phyloP scores from a whole-genome alignment of 1,284 basidiomycete genomes.

The Sutorius eximius region DNA sequence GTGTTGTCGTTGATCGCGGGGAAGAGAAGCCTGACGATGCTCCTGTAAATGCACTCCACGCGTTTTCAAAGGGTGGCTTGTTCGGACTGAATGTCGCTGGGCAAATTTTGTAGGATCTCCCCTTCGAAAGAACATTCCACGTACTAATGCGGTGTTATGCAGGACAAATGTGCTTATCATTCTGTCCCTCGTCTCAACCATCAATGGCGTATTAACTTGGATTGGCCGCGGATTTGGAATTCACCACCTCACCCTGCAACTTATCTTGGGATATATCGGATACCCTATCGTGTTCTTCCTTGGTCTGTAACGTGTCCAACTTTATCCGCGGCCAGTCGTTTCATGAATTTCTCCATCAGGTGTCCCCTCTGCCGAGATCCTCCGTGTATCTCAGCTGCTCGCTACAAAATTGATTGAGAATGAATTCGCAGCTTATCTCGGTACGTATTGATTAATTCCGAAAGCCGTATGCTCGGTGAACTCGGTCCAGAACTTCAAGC shows the following conservation, averaged over 20 bases:
- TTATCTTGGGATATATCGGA: slow-evolving; percentile 84
- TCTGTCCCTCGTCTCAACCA: slow-evolving; percentile 74
- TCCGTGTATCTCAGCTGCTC: slow-evolving; percentile 75
- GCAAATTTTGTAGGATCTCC: slow-evolving; percentile 66
- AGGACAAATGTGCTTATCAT: slow-evolving; percentile 81
- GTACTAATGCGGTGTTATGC: slow-evolving; percentile 2
- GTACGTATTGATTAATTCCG: slow-evolving; percentile 27
- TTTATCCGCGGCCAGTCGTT: not conserved
- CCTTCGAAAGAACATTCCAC: not conserved
- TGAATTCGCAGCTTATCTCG: slow-evolving; percentile 80
- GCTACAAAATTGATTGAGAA: slow-evolving; percentile 87
- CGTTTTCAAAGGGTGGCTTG: slow-evolving; percentile 83
- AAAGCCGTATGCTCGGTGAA: not conserved
- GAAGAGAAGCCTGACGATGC: slow-evolving; percentile 50
- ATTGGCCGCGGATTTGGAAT: slow-evolving; percentile 87
- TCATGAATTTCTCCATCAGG: slow-evolving; percentile 37
- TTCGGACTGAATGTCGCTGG: slow-evolving; percentile 87
- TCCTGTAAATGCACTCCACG: slow-evolving; percentile 80
- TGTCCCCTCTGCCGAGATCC: slow-evolving; percentile 71
- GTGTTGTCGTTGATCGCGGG: slow-evolving; percentile 76
- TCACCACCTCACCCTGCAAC: slow-evolving; percentile 77
- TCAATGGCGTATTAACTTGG: slow-evolving; percentile 89
- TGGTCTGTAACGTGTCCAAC: slow-evolving; percentile 35
- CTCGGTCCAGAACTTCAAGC: slow-evolving; percentile 46
- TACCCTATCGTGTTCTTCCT: slow-evolving; percentile 88